These are phyloP conservation scores for Penicillium lividum DNA, from an alignment of 495 filamentous ascomycete genomes.

Conservation along the genomic window DNA sequence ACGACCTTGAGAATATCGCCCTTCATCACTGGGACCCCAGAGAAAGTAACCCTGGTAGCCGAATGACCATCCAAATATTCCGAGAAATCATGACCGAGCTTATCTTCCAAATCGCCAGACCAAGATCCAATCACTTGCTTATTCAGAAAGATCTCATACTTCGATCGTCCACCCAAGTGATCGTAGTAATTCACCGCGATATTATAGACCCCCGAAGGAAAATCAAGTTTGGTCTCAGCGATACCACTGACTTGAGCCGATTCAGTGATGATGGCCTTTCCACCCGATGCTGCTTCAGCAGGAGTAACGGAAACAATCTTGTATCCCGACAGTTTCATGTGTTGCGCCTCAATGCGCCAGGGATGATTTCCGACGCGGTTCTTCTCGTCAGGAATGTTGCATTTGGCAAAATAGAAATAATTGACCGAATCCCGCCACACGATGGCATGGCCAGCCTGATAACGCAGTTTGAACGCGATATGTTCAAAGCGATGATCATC, in stretches of 20 bases:
- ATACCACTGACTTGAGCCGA: constrained; percentile 52
- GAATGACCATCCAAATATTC: constrained; percentile 63
- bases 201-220: constrained; percentile 57
- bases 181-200: constrained; percentile 70
- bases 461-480: constrained; percentile 55
- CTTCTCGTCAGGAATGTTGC: constrained; percentile 54
- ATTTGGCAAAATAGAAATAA: constrained; percentile 61
- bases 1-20: constrained; percentile 62
- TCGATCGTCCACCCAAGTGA: constrained; percentile 52
- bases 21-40: constrained; percentile 47
- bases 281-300: constrained; percentile 55
- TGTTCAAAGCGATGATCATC: constrained; percentile 64
- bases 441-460: constrained; percentile 68
- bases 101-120: constrained; percentile 58
- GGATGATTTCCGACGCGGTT: constrained; percentile 59
- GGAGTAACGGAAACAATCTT: constrained; percentile 49
- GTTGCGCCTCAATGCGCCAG: constrained; percentile 66
- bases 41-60: constrained; percentile 61
- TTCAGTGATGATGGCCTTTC: constrained; percentile 48
- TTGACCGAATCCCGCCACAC: constrained; percentile 69
- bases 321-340: constrained; percentile 60
- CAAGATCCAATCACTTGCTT: constrained; percentile 53
- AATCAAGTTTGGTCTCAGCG: constrained; percentile 47
- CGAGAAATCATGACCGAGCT: constrained; percentile 55
- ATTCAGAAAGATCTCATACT: constrained; percentile 56